phyloP scores from a whole-genome alignment of 2,329 filamentous ascomycete genomes.

The Exophiala lecanii-corni region DNA sequence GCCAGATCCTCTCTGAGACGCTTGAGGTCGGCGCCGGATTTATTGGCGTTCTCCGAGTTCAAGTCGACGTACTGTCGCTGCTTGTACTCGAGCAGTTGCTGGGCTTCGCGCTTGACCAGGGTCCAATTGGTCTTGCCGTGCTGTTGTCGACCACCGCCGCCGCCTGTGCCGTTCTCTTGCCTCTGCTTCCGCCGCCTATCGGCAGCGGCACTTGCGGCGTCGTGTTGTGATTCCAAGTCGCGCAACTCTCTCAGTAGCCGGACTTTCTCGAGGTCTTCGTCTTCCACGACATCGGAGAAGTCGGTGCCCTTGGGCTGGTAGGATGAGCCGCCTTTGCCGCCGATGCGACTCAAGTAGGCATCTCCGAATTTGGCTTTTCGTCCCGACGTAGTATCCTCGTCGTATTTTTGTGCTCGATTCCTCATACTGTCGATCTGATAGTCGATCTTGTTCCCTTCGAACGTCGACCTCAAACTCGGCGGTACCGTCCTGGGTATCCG shows the following conservation, averaged over 20 bases:
- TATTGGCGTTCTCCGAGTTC: conserved; percentile 58
- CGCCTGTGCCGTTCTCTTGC: conserved; percentile 12
- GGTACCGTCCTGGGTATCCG: conserved; percentile 89
- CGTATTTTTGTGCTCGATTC: conserved; percentile 54
- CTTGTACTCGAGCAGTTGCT: conserved; percentile 95
- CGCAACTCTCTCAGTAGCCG: conserved; percentile 85
- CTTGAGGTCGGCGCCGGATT: conserved; percentile 68
- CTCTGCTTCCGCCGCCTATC: conserved; percentile 52
- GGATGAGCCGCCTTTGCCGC: conserved; percentile 71
- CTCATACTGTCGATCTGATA: conserved; percentile 81
- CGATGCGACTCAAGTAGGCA: conserved; percentile 87
- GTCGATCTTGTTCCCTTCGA: conserved; percentile 94
- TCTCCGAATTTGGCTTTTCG: conserved; percentile 97
- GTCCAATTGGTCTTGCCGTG: conserved; percentile 63
- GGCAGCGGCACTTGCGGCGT: conserved; percentile 70
- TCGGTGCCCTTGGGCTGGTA: conserved; percentile 72
- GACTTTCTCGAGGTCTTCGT: conserved; percentile 95
- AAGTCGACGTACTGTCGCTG: conserved; percentile 66
- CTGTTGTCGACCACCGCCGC: conserved; percentile 12
- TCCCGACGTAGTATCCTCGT: conserved; percentile 76
- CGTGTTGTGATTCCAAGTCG: conserved; percentile 84
- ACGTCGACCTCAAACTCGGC: conserved; percentile 81
- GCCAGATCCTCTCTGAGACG: conserved; percentile 79
- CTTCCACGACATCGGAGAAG: conserved; percentile 77
- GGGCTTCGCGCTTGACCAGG: conserved; percentile 87